phyloP scores from a whole-genome alignment of 176 grass and related monocot species.

The Dendrocalamus sinicus region DNA sequence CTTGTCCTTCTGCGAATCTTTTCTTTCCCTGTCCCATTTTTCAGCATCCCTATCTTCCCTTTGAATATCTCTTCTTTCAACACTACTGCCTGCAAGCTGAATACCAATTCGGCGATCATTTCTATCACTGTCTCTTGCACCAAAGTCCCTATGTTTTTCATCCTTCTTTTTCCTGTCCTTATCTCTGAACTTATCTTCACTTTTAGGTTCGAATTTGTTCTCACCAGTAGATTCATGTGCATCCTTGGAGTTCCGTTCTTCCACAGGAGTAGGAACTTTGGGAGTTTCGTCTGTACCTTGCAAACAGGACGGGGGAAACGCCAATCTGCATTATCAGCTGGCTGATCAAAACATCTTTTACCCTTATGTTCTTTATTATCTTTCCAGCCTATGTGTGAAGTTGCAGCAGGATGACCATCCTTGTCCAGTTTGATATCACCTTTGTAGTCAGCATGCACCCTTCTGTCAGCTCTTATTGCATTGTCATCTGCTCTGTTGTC shows the following conservation, averaged over 20 bases:
- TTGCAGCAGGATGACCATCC: slow-evolving; percentile 51
- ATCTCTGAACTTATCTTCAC: slow-evolving; percentile 69
- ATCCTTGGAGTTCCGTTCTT: slow-evolving; percentile 52
- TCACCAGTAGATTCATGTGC: slow-evolving; percentile 65
- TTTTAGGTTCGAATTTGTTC: slow-evolving; percentile 65
- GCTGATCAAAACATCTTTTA: slow-evolving; percentile 57
- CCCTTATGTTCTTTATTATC: slow-evolving; percentile 64
- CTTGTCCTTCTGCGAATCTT: slow-evolving; percentile 63
- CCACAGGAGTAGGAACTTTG: slow-evolving; percentile 43
- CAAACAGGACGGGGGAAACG: slow-evolving; percentile 47
- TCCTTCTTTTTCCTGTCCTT: slow-evolving; percentile 72
- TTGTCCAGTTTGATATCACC: slow-evolving; percentile 61
- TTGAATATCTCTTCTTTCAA: slow-evolving; percentile 65
- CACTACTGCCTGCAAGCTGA: slow-evolving; percentile 48
- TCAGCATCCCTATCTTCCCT: slow-evolving; percentile 79
- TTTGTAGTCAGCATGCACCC: slow-evolving; percentile 55
- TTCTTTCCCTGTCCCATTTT: slow-evolving; percentile 70
- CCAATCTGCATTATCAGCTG: slow-evolving; percentile 59
- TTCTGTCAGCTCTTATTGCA: slow-evolving; percentile 59
- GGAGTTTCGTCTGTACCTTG: slow-evolving; percentile 57
- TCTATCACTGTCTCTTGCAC: slow-evolving; percentile 65
- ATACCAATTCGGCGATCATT: slow-evolving; percentile 57
- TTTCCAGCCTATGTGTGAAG: slow-evolving; percentile 62
- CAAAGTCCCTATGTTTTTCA: slow-evolving; percentile 59
- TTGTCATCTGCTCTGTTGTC: slow-evolving; percentile 58